Evolutionary conservation across 73 alveolate species (phyloP).

Genomic region (Diophrys appendiculata): DNA sequence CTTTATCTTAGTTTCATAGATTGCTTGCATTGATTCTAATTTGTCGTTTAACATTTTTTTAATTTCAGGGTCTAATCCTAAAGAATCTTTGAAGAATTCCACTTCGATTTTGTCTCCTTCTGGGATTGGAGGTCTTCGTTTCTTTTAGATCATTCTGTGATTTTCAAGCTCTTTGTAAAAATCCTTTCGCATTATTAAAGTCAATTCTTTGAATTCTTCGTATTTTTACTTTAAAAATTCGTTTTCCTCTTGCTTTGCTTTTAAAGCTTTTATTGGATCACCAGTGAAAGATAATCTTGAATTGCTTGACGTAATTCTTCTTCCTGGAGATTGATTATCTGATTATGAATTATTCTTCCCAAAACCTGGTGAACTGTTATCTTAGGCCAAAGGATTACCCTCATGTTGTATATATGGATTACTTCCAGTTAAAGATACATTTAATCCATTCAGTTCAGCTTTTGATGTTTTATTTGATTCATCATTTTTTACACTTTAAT

Average conservation of each 20-base stretch:
- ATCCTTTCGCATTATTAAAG: conserved; percentile 28
- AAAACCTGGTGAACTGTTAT: not conserved
- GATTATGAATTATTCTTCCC: not conserved
- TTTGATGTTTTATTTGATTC: too few relatives aligned
- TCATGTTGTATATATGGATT: too few relatives aligned
- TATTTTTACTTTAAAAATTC: conserved; percentile 1
- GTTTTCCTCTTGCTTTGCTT: not conserved
- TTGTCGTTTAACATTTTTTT: conserved; percentile 25
- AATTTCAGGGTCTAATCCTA: conserved; percentile 32
- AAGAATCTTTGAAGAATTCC: conserved; percentile 29
- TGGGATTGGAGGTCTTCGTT: not conserved
- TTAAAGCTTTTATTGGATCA: not conserved
- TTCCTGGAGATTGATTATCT: not conserved
- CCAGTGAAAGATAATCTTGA: too few relatives aligned
- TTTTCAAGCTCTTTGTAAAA: conserved; percentile 31
- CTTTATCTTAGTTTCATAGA: conserved; percentile 24
- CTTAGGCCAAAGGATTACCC: not conserved
- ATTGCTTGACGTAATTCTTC: too few relatives aligned
- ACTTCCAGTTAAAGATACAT: too few relatives aligned
- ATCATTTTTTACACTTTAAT: not conserved
- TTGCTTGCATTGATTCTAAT: conserved; percentile 5
- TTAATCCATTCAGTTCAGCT: too few relatives aligned
- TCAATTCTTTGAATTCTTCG: conserved; percentile 12
- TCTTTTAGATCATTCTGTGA: not conserved
- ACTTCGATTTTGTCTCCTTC: conserved; percentile 9